Percentiles rank a stretch among this genome's conserved stretches.
Evolutionary conservation across 1,139 yeast genomes (phyloP).

Genomic region (Debaryomyces coudertii): DNA sequence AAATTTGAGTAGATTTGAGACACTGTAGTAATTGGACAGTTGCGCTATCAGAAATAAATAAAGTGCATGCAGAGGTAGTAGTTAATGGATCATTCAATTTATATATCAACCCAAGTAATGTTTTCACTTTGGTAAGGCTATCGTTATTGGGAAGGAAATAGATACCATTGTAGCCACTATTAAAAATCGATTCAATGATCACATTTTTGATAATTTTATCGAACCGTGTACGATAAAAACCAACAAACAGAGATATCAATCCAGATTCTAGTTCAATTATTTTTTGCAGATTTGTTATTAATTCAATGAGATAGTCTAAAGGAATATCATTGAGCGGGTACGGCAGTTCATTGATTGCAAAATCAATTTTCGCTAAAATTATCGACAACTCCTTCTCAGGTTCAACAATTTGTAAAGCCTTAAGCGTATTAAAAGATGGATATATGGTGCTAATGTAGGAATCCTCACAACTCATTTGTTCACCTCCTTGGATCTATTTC

Average conservation of each 20-base stretch:
- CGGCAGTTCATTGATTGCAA: slow-evolving; percentile 17
- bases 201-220: slow-evolving; percentile 11
- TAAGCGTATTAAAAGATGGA: slow-evolving; percentile 9
- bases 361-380: slow-evolving; percentile 21
- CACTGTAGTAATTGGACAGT: slow-evolving; percentile 3
- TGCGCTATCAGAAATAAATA: slow-evolving; percentile 3
- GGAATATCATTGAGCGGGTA: slow-evolving; percentile 8
- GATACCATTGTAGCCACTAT: not conserved
- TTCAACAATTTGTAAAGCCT: slow-evolving; percentile 1
- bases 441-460: slow-evolving; percentile 5
- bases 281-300: not conserved
- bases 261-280: not conserved
- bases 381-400: slow-evolving; percentile 22
- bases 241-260: not conserved
- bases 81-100: not conserved
- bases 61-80: not conserved
- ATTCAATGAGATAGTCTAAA: slow-evolving; percentile 3
- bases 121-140: not conserved
- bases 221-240: slow-evolving; percentile 9
- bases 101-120: slow-evolving; percentile 2
- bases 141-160: slow-evolving; percentile 3
- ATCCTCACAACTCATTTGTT: slow-evolving; percentile 2
- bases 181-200: slow-evolving; percentile 11
- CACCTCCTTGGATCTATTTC: not conserved
- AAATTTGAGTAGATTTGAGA: slow-evolving; percentile 8